phyloP scores from a whole-genome alignment of 768 basidiomycete genomes.

The Auriscalpium microsporum region DNA sequence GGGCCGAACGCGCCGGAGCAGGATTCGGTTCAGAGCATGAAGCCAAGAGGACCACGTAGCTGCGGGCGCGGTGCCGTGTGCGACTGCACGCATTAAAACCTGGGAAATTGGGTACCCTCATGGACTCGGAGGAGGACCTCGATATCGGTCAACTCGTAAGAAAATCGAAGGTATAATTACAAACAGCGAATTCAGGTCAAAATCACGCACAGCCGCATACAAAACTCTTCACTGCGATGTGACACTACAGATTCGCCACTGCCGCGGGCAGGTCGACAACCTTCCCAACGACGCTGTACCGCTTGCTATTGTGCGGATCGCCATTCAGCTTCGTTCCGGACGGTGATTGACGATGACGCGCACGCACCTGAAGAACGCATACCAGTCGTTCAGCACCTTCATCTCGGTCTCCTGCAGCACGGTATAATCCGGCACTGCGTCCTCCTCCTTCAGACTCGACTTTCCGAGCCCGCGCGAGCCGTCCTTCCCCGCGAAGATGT shows the following conservation, averaged over 20 bases:
- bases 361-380: constrained; percentile 77
- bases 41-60: too few relatives aligned
- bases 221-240: too few relatives aligned
- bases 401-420: constrained; percentile 57
- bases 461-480: constrained; percentile 83
- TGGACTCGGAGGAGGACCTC: too few relatives aligned
- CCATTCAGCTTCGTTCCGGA: background rate
- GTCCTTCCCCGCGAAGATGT: constrained; percentile 90
- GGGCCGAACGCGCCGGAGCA: too few relatives aligned
- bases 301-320: constrained; percentile 42
- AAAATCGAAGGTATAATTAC: too few relatives aligned
- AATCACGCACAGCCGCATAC: too few relatives aligned
- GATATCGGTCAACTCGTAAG: too few relatives aligned
- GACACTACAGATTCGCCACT: constrained; percentile 20
- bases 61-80: too few relatives aligned
- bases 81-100: too few relatives aligned
- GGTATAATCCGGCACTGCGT: constrained; percentile 86
- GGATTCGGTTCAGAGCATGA: too few relatives aligned
- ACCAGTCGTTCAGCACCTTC: constrained; percentile 86
- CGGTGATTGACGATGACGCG: background rate
- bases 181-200: too few relatives aligned
- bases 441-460: constrained; percentile 78
- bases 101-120: too few relatives aligned
- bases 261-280: constrained; percentile 47
- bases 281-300: constrained; percentile 81